Evolutionary conservation across 495 filamentous ascomycete species (phyloP).

Genomic region (Delitschia confertaspora): DNA sequence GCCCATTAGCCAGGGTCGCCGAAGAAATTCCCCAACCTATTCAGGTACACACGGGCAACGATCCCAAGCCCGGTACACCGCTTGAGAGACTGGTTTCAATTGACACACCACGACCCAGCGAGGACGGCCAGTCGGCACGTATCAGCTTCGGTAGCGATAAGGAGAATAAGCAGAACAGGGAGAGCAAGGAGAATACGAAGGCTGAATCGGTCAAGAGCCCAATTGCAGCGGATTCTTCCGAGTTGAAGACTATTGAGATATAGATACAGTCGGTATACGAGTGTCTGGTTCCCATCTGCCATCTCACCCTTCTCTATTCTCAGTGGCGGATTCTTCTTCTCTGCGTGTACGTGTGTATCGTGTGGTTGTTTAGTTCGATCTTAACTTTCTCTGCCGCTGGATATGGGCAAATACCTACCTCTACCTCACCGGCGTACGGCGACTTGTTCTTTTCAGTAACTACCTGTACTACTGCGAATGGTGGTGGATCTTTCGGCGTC

Average conservation of each 20-base stretch:
- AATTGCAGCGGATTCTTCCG: constrained; percentile 8
- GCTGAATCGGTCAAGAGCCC: constrained; percentile 10
- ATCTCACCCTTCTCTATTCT: background rate
- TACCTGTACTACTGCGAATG: no score
- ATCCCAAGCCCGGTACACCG: constrained; percentile 9
- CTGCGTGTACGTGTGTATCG: background rate
- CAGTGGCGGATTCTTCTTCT: background rate
- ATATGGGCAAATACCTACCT: constrained; percentile 22
- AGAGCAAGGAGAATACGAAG: constrained; percentile 19
- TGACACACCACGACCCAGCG: constrained; percentile 32
- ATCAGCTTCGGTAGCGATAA: constrained; percentile 26
- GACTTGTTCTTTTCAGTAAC: no score
- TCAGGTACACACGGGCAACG: constrained; percentile 23
- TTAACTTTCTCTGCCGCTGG: constrained; percentile 20
- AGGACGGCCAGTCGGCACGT: constrained; percentile 13
- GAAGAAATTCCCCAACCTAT: constrained; percentile 33
- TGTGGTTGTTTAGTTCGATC: background rate
- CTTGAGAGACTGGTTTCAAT: constrained; percentile 33
- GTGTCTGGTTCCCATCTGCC: background rate
- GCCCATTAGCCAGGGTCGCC: constrained; percentile 36
- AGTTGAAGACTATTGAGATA: constrained; percentile 31
- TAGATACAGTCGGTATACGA: constrained; percentile 5
- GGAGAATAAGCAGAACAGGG: constrained; percentile 23
- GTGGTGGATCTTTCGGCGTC: no score
- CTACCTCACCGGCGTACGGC: no score